Percentiles rank a stretch among this genome's conserved stretches.
Evolutionary conservation across 306 rosid species (phyloP).

Genomic region (Boehmeria nivea): DNA sequence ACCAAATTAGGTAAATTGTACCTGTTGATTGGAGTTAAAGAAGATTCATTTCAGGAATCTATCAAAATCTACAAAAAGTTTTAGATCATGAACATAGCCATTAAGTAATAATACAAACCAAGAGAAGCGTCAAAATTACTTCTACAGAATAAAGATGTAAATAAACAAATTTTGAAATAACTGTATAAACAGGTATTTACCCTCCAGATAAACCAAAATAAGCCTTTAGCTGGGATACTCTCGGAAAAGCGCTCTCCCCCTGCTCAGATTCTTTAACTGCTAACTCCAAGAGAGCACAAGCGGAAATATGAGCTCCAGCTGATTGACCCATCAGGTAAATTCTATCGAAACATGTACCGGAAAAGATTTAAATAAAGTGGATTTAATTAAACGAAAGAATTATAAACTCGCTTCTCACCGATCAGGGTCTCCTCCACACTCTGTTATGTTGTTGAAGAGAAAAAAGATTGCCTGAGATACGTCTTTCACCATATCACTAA

Average conservation of each 20-base stretch:
- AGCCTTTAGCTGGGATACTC: conserved; percentile 62
- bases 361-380: conserved; percentile 18
- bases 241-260: conserved; percentile 49
- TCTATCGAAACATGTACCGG: conserved; percentile 32
- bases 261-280: conserved; percentile 54
- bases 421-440: conserved; percentile 80
- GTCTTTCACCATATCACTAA: conserved; percentile 92
- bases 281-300: conserved; percentile 79
- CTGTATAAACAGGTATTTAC: conserved; percentile 36
- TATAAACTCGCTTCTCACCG: conserved; percentile 45
- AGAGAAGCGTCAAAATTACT: too few relatives aligned
- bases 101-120: too few relatives aligned
- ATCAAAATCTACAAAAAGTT: not conserved
- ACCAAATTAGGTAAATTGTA: conserved; percentile 67
- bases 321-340: conserved; percentile 98
- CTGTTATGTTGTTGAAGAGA: conserved; percentile 60
- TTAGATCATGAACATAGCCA: not conserved
- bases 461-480: conserved; percentile 68
- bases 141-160: not conserved
- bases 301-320: conserved; percentile 92
- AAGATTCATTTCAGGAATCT: not conserved
- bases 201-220: conserved; percentile 98
- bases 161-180: not conserved
- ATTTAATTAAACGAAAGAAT: conserved; percentile 10
- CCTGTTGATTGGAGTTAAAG: conserved; percentile 41